Evolutionary conservation across 768 basidiomycete species (phyloP).

Genomic region (Scleroderma citrinum): DNA sequence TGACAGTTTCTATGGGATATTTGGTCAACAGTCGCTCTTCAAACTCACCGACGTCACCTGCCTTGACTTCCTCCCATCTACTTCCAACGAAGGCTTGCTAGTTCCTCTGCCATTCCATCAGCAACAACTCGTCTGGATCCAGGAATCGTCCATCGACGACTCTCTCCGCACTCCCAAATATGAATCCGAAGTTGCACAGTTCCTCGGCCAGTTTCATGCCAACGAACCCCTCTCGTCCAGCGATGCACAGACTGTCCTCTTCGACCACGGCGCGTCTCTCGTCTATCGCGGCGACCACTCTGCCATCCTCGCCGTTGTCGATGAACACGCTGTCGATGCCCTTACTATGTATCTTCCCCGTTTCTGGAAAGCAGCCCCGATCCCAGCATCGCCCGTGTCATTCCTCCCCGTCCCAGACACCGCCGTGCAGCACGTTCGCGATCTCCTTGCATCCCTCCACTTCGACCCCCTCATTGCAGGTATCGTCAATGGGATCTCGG

Average conservation of each 20-base stretch:
- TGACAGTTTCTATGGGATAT: slow-evolving; percentile 50
- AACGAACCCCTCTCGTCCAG: slow-evolving; percentile 9
- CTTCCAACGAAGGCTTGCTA: slow-evolving; percentile 1
- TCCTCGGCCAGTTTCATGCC: slow-evolving; percentile 29
- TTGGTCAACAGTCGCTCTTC: slow-evolving; percentile 49
- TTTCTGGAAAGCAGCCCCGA: slow-evolving; percentile 64
- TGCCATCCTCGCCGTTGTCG: slow-evolving; percentile 45
- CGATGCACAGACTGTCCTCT: slow-evolving; percentile 16
- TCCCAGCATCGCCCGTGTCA: slow-evolving; percentile 45
- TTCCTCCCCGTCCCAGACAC: slow-evolving; percentile 52
- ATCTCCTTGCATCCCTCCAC: slow-evolving; percentile 51
- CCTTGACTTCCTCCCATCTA: slow-evolving; percentile 24
- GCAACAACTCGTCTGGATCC: slow-evolving; percentile 55
- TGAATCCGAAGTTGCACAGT: slow-evolving; percentile 30
- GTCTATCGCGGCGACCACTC: slow-evolving; percentile 39
- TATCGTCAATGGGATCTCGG: slow-evolving; percentile 62
- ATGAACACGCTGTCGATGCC: slow-evolving; percentile 31
- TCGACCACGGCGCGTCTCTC: slow-evolving; percentile 18
- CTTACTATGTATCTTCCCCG: slow-evolving; percentile 64
- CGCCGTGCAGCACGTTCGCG: slow-evolving; percentile 49
- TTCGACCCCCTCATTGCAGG: slow-evolving; percentile 68
- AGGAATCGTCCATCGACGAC: slow-evolving; percentile 47
- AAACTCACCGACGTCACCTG: slow-evolving; percentile 36
- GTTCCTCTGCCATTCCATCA: slow-evolving; percentile 18
- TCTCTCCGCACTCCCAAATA: slow-evolving; percentile 32